Conservation (phyloP, 1,284 basidiomycete species). For the Cystobasidium slooffiae region DNA sequence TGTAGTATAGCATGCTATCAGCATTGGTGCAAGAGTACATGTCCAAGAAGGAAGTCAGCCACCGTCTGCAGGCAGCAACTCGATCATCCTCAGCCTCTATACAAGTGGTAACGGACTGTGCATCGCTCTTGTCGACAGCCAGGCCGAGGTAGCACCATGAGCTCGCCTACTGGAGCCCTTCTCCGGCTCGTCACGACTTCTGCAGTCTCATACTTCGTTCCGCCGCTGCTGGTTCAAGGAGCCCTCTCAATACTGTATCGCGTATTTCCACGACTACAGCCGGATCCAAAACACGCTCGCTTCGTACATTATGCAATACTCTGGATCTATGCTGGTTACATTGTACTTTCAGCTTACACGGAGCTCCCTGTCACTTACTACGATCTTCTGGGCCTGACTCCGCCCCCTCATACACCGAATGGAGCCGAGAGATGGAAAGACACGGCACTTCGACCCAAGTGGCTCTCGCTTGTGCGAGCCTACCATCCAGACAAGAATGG, state of each 20-base stretch:
- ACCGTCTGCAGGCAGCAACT: neutral
- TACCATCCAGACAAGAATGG: conserved; percentile 42
- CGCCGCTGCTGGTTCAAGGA: conserved; percentile 31
- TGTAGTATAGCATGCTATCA: neutral
- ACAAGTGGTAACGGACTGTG: neutral
- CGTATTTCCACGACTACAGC: conserved; percentile 15
- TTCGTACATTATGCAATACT: conserved; percentile 25
- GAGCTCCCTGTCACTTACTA: conserved; percentile 29
- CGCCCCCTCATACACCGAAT: neutral
- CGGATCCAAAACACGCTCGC: conserved; percentile 15
- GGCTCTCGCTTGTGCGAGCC: conserved; percentile 26
- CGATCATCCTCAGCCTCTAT: neutral
- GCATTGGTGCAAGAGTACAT: neutral
- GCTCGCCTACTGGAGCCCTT: conserved; percentile 9
- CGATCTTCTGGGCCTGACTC: conserved; percentile 19
- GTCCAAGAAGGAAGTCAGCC: neutral
- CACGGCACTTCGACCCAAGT: conserved; percentile 18
- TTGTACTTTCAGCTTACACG: conserved; percentile 22
- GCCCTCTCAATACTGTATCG: conserved; percentile 15
- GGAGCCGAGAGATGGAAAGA: conserved; percentile 27
- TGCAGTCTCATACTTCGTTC: conserved; percentile 30
- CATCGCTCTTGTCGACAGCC: neutral
- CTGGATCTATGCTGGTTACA: conserved; percentile 24
- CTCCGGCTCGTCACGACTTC: conserved; percentile 24
- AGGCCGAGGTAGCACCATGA: neutral